phyloP scores from a whole-genome alignment of 1,284 basidiomycete genomes.

The Vanrija humicola region DNA sequence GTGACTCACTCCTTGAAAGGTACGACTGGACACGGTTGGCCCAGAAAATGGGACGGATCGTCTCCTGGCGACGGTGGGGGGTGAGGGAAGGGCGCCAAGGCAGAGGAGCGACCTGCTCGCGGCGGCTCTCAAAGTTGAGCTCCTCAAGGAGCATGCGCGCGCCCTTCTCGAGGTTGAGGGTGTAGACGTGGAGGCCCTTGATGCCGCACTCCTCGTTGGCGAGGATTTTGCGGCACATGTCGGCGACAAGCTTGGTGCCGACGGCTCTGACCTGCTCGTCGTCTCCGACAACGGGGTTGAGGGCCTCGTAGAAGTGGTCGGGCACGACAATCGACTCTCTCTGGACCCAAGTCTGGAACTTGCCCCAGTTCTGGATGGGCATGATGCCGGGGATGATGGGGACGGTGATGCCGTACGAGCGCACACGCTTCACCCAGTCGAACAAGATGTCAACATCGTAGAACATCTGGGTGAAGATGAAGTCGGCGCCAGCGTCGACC shows the following conservation, averaged over 20 bases:
- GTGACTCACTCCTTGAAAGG: slow-evolving; percentile 58
- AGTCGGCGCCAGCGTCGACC: slow-evolving; percentile 91
- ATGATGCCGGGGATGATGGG: slow-evolving; percentile 91
- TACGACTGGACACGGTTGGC: slow-evolving; percentile 89
- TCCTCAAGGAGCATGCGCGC: slow-evolving; percentile 88
- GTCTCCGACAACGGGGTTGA: slow-evolving; percentile 86
- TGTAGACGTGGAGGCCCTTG: slow-evolving; percentile 90
- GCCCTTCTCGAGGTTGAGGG: slow-evolving; percentile 95
- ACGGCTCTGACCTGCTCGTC: slow-evolving; percentile 85
- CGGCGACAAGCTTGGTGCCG: slow-evolving; percentile 80
- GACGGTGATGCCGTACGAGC: slow-evolving; percentile 80
- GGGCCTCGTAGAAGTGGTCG: slow-evolving; percentile 67
- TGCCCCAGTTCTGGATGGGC: slow-evolving; percentile 97
- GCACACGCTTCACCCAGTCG: slow-evolving; percentile 75
- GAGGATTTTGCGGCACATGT: slow-evolving; percentile 79
- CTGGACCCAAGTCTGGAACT: slow-evolving; percentile 86
- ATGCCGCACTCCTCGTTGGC: slow-evolving; percentile 69
- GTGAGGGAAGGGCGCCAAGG: slow-evolving; percentile 94
- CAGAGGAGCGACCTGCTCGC: slow-evolving; percentile 81
- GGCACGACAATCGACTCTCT: slow-evolving; percentile 84
- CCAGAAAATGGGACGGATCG: slow-evolving; percentile 83
- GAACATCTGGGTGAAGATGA: slow-evolving; percentile 95
- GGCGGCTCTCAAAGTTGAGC: slow-evolving; percentile 73
- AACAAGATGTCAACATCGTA: slow-evolving; percentile 88
- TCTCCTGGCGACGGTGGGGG: slow-evolving; percentile 77